These are phyloP conservation scores for Magnaporthiopsis poae DNA, from an alignment of 2,329 filamentous ascomycete genomes.

Conservation along the genomic window DNA sequence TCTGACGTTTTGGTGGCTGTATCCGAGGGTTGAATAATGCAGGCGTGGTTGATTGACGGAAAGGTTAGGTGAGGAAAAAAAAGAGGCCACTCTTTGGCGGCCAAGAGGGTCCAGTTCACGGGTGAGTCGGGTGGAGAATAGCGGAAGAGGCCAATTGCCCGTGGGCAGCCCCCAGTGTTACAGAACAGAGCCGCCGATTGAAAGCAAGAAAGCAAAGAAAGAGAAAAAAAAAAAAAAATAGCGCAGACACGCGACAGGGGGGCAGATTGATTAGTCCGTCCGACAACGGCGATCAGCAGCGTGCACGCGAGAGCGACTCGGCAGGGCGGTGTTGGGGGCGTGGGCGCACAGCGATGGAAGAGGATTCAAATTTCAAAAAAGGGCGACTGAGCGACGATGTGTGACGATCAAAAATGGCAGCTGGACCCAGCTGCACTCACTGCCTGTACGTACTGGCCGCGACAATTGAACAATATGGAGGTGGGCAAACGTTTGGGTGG, in stretches of 20 bases:
- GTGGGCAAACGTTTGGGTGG: background rate
- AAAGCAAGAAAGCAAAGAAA: slow-evolving; percentile 10
- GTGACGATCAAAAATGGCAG: background rate
- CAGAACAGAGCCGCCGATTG: background rate
- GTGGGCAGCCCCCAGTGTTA: background rate
- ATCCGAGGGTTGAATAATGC: background rate
- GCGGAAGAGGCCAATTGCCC: background rate
- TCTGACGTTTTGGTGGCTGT: background rate
- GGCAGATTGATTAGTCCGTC: background rate
- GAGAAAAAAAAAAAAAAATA: background rate
- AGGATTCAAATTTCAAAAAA: background rate
- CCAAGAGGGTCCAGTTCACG: background rate
- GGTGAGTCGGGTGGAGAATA: background rate
- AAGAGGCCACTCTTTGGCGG: background rate
- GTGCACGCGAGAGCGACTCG: background rate
- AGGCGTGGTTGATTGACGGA: background rate
- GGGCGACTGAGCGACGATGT: background rate
- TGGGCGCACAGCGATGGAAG: background rate
- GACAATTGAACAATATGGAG: background rate
- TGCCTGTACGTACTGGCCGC: no score
- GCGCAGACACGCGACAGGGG: background rate
- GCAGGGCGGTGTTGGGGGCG: background rate
- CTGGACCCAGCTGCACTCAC: background rate
- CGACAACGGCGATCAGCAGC: background rate
- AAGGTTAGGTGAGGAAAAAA: background rate